Base-by-base conservation (phyloP, 768 basidiomycete genomes). In the Calocera viscosa region DNA sequence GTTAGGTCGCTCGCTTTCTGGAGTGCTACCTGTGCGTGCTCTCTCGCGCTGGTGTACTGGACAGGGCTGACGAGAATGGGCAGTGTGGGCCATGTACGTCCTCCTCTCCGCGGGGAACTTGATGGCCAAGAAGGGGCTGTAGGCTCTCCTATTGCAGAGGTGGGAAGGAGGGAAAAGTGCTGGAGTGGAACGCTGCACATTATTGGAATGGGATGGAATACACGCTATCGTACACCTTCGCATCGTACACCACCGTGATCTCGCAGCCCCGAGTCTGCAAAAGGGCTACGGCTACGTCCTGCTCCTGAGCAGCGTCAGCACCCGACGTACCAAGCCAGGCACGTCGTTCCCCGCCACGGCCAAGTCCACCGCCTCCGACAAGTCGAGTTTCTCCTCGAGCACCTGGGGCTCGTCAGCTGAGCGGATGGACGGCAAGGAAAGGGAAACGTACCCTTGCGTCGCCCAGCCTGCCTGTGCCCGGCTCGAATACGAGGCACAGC, bases 271-370 rank as follows among this genome's bases (percentile, higher is more conserved):
- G n/a, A 10, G 39, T 19, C 11, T 19, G 10, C 39, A 40, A 40
- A 10, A 40, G n/a, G n/a, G n/a, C n/a, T n/a, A n/a, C n/a, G 39
- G 10, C 39, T 40, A 40, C 39, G 39, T 19, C 39, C 39, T 10
- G 19, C 39, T 40, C 43, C 43, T 17, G 24, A 47, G 43, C 19
- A 47, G 19, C 43, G 19, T 19, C 43, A 47, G 43, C 19, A 47
- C 43, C 5, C 43, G 43, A 5, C 43, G 16, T 7, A 47, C 43
- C 5, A 47, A 19, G 8, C 5, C 16, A 24, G 43, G 43, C 43
- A 47, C 43, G 43, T 47, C 43, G 43, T 47, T 47, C 43, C 43
- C 43, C 43, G 43, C 43, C 24, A 47, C 43, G 43, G 43, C 43
- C 24, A 47, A 19, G 43, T 47, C 43, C 8, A 47, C 43, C 43